These are phyloP conservation scores for Fraxinus baroniana DNA, from an alignment of 305 asterid species.

Conservation along the genomic window DNA sequence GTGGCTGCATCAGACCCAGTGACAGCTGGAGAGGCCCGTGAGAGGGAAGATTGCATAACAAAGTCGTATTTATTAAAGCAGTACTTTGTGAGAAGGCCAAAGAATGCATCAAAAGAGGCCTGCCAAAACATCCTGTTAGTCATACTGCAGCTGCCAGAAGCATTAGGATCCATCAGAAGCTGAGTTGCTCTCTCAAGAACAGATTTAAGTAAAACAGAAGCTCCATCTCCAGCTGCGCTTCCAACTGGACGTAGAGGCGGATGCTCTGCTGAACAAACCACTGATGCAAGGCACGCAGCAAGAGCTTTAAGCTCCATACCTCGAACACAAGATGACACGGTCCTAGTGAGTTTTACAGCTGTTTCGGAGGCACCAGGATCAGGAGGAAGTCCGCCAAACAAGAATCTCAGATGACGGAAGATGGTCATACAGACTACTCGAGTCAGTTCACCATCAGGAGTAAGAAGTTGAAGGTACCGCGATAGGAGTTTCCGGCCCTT, in stretches of 20 bases:
- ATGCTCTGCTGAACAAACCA: slow-evolving; percentile 63
- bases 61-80: slow-evolving; percentile 67
- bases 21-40: slow-evolving; percentile 40
- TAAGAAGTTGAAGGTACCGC: slow-evolving; percentile 53
- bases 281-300: slow-evolving; percentile 82
- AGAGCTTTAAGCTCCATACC: slow-evolving; percentile 64
- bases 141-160: slow-evolving; percentile 49
- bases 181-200: slow-evolving; percentile 71
- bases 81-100: slow-evolving; percentile 58
- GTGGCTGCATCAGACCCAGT: slow-evolving; percentile 51
- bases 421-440: slow-evolving; percentile 71
- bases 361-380: slow-evolving; percentile 38
- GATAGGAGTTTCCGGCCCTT: slow-evolving; percentile 65
- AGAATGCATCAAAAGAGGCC: slow-evolving; percentile 76
- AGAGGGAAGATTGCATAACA: slow-evolving; percentile 45
- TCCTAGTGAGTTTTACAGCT: slow-evolving; percentile 37
- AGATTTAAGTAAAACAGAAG: slow-evolving; percentile 56
- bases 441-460: slow-evolving; percentile 53
- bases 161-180: slow-evolving; percentile 55
- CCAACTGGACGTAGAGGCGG: slow-evolving; percentile 76
- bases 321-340: slow-evolving; percentile 44
- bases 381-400: slow-evolving; percentile 51
- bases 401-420: slow-evolving; percentile 71
- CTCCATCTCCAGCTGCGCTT: slow-evolving; percentile 70
- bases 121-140: slow-evolving; percentile 67